Evolutionary conservation across 805 yeast genomes (phyloP), one percentile per base, ranked within the genome.

Genomic region (Kluyveromyces dobzhanskii): DNA sequence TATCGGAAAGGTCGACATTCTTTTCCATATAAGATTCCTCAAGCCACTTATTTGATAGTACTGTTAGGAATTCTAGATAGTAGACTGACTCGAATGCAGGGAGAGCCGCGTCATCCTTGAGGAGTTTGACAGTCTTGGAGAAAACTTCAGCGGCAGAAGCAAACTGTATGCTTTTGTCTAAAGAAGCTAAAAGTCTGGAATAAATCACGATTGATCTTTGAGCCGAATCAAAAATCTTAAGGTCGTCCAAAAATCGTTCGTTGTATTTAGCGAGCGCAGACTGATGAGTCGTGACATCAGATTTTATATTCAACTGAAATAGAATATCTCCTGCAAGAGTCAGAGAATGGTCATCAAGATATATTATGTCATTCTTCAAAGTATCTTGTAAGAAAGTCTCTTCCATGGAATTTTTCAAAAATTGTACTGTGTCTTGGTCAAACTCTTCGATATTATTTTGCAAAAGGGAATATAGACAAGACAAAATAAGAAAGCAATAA

Each of bases 161-260:
- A 12, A 68, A 48, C 3, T 28, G 14, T 21, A 48, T 44, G 3
- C 32, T 33, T 45, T 70, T 75, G 48, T 77, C 82, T 13, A 79
- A 51, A 14, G 71, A 74, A 3, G 80, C 67, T 8, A 80, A 36
- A 1, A 78, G 49, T 44, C 73, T 75, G 27, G 63, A 64, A 44
- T 69, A 50, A 23, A 68, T 42, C 1, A 66, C 57, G 16, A 75
- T 60, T 13, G 65, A 51, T 13, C 64, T 57, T 6, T 56, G 50
- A 4, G 57, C 46, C 30, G 42, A 28, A 13, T 53, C 30, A 12
- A 49, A 17, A 35, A 50, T 37, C 14, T 43, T 24, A 16, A 35
- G 17, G 4, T 47, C 60, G 3, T 49, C 45, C 4, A 66, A 44
- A 41, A 78, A 76, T 3, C 67, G 25, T 0, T 45, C 39, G 10